Percentiles rank a stretch among this genome's conserved stretches.
phyloP scores from a whole-genome alignment of 768 basidiomycete species.

The Hypholoma sublateritium region DNA sequence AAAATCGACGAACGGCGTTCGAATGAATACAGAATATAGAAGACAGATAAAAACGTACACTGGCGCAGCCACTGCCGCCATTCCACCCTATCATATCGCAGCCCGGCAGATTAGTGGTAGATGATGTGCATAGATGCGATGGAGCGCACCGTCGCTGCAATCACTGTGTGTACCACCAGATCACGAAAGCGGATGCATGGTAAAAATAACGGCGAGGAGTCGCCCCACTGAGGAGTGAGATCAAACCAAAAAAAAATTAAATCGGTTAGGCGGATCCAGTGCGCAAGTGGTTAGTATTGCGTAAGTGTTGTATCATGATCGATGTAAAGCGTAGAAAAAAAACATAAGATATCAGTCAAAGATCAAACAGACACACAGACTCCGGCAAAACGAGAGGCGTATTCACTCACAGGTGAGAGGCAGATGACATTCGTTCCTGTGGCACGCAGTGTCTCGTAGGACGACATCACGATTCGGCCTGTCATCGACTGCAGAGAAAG shows the following conservation, averaged over 20 bases:
- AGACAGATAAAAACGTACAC: conserved; percentile 27
- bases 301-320: too few species aligned
- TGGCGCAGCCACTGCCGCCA: conserved; percentile 42
- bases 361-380: too few species aligned
- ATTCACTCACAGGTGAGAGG: conserved; percentile 52
- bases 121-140: not conserved
- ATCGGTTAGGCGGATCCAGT: not conserved
- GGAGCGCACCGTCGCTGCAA: conserved; percentile 54
- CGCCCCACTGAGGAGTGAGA: conserved; percentile 47
- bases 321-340: too few species aligned
- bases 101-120: not conserved
- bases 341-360: too few species aligned
- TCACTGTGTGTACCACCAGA: conserved; percentile 58
- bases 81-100: conserved; percentile 32
- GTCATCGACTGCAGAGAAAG: conserved; percentile 49
- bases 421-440: conserved; percentile 60
- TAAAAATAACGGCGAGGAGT: conserved; percentile 60
- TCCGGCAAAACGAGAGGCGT: too few species aligned
- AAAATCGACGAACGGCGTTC: not conserved
- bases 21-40: not conserved
- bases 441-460: conserved; percentile 60
- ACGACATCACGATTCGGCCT: conserved; percentile 62
- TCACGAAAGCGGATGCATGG: conserved; percentile 67
- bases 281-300: not conserved
- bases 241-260: not conserved